phyloP scores from a whole-genome alignment of 2,329 filamentous ascomycete genomes.

The Coniochaeta ligniaria region DNA sequence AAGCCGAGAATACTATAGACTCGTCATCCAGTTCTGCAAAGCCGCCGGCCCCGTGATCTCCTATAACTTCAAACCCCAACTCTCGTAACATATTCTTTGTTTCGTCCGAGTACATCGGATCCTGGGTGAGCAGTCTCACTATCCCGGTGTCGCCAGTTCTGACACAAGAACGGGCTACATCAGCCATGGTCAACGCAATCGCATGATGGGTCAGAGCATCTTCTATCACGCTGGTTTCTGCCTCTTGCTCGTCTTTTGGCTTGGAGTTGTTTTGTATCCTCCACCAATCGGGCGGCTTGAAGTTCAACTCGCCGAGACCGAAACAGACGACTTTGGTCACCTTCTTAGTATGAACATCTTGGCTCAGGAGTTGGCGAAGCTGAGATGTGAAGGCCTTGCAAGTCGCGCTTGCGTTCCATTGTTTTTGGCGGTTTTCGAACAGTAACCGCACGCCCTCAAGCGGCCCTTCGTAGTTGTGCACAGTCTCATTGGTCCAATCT shows the following conservation, averaged over 20 bases:
- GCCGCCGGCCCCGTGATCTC: not conserved
- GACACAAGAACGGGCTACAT: too few relatives aligned
- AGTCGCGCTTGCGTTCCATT: not conserved
- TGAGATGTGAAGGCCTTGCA: not conserved
- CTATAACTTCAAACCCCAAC: not conserved
- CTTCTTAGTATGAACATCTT: not conserved
- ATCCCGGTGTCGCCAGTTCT: too few relatives aligned
- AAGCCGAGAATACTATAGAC: not conserved
- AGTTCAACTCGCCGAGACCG: not conserved
- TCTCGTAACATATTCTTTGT: not conserved
- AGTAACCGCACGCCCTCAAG: not conserved
- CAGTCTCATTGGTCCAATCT: not conserved
- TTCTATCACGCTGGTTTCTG: not conserved
- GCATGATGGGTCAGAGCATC: not conserved
- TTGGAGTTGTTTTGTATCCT: not conserved
- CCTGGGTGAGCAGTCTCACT: not conserved
- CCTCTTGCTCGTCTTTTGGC: not conserved
- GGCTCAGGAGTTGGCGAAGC: not conserved
- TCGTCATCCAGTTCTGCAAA: not conserved
- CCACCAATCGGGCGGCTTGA: not conserved
- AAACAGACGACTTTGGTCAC: not conserved
- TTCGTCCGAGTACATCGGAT: not conserved
- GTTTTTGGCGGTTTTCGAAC: not conserved
- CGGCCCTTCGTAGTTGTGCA: not conserved
- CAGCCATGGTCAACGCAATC: not conserved